Evolutionary conservation across 139 green algal genomes (phyloP).

Genomic region (Closterium sp.): DNA sequence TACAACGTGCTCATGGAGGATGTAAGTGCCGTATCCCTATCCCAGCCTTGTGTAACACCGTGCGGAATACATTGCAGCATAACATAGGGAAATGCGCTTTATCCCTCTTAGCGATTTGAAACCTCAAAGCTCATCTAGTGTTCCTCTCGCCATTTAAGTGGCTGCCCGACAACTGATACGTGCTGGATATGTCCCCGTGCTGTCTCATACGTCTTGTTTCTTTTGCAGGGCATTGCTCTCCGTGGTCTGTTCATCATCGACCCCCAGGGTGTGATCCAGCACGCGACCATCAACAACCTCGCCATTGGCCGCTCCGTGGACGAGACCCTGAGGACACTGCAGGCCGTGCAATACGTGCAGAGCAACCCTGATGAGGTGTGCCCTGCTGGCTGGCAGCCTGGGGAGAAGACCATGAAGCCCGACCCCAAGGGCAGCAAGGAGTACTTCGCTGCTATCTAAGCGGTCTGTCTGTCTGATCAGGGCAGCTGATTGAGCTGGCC

Average conservation of each 20-base stretch:
- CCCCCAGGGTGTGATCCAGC: conserved; percentile 86
- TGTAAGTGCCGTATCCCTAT: background rate
- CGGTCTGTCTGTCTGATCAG: background rate
- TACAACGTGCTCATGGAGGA: conserved; percentile 84
- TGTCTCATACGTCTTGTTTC: background rate
- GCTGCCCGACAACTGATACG: too few relatives aligned
- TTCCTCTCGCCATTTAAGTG: too few relatives aligned
- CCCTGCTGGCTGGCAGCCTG: conserved; percentile 94
- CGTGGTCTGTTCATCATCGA: conserved; percentile 67
- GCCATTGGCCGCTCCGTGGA: conserved; percentile 91
- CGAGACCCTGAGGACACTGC: conserved; percentile 90
- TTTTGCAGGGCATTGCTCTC: conserved; percentile 57
- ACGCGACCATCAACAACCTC: conserved; percentile 97
- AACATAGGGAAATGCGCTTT: too few relatives aligned
- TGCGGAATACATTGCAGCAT: too few relatives aligned
- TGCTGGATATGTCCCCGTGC: too few relatives aligned
- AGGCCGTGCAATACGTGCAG: conserved; percentile 93
- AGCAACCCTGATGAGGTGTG: conserved; percentile 87
- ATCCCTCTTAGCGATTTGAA: too few relatives aligned
- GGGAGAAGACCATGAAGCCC: conserved; percentile 83
- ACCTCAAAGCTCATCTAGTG: too few relatives aligned
- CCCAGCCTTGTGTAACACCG: too few relatives aligned
- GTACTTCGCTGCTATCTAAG: conserved; percentile 74
- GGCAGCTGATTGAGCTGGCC: background rate
- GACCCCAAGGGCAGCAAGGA: conserved; percentile 75